Conservation (phyloP, 805 yeast genomes). For the Pichia nakasei region DNA sequence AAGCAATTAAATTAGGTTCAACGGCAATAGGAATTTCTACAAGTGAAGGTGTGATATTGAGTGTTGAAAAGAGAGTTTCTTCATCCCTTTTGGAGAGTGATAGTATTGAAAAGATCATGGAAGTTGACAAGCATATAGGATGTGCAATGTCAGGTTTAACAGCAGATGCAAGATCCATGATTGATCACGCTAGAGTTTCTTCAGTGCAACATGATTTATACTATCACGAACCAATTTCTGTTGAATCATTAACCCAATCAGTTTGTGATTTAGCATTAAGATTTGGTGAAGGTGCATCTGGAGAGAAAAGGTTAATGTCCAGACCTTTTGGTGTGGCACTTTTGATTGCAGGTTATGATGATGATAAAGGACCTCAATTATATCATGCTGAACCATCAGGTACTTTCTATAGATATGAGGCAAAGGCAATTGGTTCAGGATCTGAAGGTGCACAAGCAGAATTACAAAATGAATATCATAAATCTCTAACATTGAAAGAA, state of each 20-base stretch:
- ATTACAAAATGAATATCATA: constrained; percentile 92
- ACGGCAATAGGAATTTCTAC: constrained; percentile 97
- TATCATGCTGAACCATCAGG: constrained; percentile 99
- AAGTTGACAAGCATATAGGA: constrained; percentile 88
- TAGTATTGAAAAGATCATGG: constrained; percentile 92
- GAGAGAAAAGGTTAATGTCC: constrained; percentile 91
- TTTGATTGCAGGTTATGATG: constrained; percentile 88
- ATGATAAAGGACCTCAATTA: constrained; percentile 89
- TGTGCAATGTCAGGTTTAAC: constrained; percentile 99
- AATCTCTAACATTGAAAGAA: constrained; percentile 80
- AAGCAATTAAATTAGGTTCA: constrained; percentile 94
- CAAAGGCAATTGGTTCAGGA: constrained; percentile 98
- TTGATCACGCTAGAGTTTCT: constrained; percentile 93
- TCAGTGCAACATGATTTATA: constrained; percentile 81
- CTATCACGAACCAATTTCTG: constrained; percentile 86
- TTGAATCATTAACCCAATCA: constrained; percentile 89
- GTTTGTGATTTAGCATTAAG: constrained; percentile 95
- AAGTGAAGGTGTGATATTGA: constrained; percentile 89
- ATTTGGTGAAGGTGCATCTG: constrained; percentile 95
- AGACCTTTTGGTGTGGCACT: constrained; percentile 99
- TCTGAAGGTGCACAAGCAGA: constrained; percentile 99
- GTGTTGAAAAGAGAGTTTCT: constrained; percentile 95
- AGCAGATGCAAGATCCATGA: constrained; percentile 98
- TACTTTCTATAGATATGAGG: constrained; percentile 94
- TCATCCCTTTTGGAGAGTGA: constrained; percentile 85